Evolutionary conservation across 257 asterid species (phyloP), one percentile per base, ranked within the genome.

Genomic region (Gentiana straminea): DNA sequence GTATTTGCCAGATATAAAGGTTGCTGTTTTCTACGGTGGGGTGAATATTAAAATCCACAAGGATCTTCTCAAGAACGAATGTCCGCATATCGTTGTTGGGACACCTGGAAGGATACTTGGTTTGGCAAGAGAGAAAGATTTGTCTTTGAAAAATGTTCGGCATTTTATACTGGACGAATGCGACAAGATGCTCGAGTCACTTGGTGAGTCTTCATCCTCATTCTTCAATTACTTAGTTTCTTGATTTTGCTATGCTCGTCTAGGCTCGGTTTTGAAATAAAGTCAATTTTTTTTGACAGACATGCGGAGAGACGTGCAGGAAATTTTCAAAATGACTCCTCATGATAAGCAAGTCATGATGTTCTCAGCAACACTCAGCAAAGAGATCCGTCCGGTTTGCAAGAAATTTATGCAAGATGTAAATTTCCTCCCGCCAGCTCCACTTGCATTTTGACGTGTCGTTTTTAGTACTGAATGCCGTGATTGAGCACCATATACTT

Each of bases 381-480:
- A 86, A 77, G 94, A 81, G 70, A 86, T 84, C 55, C 94, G 94
- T 49, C 95, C 95, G 0, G 84, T 86, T 64, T 86, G 95, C 88
- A 86, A 84, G 83, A 86, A 86, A 64, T 86, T 86, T 61, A 86
- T 86, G 94, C 94, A 81, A 84, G 94, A 86, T 77, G 96, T 86
- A 84, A 86, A 41, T 86, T 24, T 77, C 80, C 82, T 64, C 63
- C 82, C 81, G 81, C 88, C 86, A 73, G 82, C 68, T 75, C 78
- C 75, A 70, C 79, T 84, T 77, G 83, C 75, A 69, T 75, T 73
- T 79, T 53, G 79, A 59, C 73, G 73, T 76, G 78, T 70, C 59
- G 57, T 76, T 69, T 62, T 58, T 63, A 83, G 81, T 63, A 79
- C 76, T 75, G 54, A 68, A 71, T 61, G 65, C 68, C 77, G 68